phyloP scores from a whole-genome alignment of 441 rosid species.

The Gossypium gossypioides region DNA sequence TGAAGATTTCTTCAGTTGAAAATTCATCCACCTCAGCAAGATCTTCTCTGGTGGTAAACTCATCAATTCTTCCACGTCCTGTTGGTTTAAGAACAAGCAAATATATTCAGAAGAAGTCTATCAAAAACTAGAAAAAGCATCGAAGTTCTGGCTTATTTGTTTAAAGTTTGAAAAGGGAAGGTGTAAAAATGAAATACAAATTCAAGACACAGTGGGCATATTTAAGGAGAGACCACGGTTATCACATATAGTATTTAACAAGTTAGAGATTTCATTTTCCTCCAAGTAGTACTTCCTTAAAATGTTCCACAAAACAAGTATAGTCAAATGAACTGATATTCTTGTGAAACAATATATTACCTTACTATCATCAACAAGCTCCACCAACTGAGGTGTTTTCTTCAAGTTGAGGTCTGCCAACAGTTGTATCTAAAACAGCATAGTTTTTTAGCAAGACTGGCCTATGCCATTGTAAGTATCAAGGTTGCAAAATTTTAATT shows the following conservation, averaged over 20 bases:
- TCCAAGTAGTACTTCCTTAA: not conserved
- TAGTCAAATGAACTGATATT: not conserved
- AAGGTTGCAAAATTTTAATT: not conserved
- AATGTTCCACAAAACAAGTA: not conserved
- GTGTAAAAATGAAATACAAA: not conserved
- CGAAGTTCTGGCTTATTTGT: not conserved
- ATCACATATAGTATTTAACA: not conserved
- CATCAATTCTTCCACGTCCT: constrained; percentile 97
- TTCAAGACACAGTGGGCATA: not conserved
- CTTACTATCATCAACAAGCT: constrained; percentile 81
- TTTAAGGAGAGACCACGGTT: not conserved
- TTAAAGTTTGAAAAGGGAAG: not conserved
- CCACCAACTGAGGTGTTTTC: constrained; percentile 88
- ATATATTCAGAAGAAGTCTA: constrained; percentile 21
- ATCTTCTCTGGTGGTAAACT: constrained; percentile 95
- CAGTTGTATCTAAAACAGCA: constrained; percentile 68
- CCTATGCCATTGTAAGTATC: not conserved
- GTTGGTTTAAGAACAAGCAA: constrained; percentile 17
- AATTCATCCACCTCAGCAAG: constrained; percentile 92
- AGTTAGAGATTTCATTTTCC: not conserved
- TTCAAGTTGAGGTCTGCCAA: constrained; percentile 89
- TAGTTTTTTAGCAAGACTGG: constrained; percentile 15
- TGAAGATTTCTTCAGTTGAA: constrained; percentile 69
- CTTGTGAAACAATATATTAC: constrained; percentile 17
- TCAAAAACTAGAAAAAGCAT: not conserved